Percentiles rank a stretch among this genome's conserved stretches.
These are phyloP conservation scores for Periglandula ipomoeae DNA, from an alignment of 2,329 filamentous ascomycete genomes.

Conservation along the genomic window DNA sequence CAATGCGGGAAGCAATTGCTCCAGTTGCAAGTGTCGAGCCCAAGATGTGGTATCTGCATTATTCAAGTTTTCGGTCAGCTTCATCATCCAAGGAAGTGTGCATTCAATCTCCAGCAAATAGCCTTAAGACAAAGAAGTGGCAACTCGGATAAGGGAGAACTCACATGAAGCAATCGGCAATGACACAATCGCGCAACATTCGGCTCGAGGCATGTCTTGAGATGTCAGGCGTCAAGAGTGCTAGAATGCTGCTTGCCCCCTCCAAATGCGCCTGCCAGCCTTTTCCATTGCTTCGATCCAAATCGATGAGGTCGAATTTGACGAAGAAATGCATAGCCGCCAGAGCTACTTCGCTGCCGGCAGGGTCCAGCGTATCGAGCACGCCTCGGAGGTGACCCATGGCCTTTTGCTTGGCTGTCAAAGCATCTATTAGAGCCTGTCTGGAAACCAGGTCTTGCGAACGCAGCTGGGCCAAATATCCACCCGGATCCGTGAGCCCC, in stretches of 20 bases:
- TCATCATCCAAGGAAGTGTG: background rate
- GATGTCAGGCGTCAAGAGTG: slow-evolving; percentile 23
- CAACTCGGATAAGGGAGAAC: slow-evolving; percentile 11
- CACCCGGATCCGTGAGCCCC: slow-evolving; percentile 25
- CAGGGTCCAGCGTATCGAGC: slow-evolving; percentile 28
- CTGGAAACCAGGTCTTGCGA: slow-evolving; percentile 28
- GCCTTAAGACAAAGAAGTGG: too few relatives aligned
- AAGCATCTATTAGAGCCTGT: slow-evolving; percentile 35
- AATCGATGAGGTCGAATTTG: slow-evolving; percentile 41
- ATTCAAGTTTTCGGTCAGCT: background rate
- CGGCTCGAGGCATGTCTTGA: slow-evolving; percentile 20
- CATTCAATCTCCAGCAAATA: too few relatives aligned
- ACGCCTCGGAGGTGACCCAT: slow-evolving; percentile 33
- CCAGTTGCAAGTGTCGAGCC: slow-evolving; percentile 28
- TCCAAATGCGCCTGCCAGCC: slow-evolving; percentile 38
- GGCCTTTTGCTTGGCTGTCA: slow-evolving; percentile 37
- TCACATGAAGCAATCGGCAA: slow-evolving; percentile 39
- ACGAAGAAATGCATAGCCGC: slow-evolving; percentile 42
- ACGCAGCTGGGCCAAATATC: slow-evolving; percentile 26
- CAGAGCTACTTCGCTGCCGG: slow-evolving; percentile 36
- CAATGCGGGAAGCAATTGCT: slow-evolving; percentile 28
- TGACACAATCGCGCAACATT: slow-evolving; percentile 34
- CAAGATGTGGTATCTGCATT: slow-evolving; percentile 30
- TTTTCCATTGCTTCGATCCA: slow-evolving; percentile 31
- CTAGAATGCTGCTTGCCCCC: slow-evolving; percentile 34